Evolutionary conservation across 257 asterid species (phyloP).

Genomic region (Solanum lycopersicoides): DNA sequence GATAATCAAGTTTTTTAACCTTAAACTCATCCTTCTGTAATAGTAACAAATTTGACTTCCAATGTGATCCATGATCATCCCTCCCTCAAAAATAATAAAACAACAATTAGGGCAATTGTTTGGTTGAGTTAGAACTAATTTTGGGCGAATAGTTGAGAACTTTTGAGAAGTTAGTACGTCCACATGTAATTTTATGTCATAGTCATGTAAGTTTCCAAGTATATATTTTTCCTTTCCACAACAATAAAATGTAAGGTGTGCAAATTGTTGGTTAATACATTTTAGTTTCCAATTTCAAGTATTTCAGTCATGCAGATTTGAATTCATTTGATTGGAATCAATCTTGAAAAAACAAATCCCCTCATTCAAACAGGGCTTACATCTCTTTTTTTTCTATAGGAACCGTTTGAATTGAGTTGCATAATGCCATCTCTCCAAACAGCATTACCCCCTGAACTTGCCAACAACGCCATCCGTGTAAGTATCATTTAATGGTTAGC

Average conservation of each 20-base stretch:
- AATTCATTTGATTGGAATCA: neutral
- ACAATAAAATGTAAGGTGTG: neutral
- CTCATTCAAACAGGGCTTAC: neutral
- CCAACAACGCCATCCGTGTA: conserved; percentile 74
- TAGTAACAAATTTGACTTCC: neutral
- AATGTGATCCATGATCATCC: neutral
- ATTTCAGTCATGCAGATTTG: neutral
- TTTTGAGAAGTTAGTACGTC: neutral
- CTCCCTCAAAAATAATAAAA: neutral
- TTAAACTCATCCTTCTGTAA: neutral
- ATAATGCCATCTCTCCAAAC: conserved; percentile 82
- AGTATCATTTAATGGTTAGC: conserved; percentile 5
- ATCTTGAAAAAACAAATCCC: neutral
- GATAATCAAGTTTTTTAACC: neutral
- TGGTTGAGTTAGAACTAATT: neutral
- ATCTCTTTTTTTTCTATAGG: neutral
- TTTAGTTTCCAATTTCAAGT: neutral
- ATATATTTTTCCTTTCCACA: neutral
- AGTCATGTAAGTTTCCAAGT: neutral
- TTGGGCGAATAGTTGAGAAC: neutral
- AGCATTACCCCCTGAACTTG: conserved; percentile 94
- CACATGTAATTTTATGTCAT: neutral
- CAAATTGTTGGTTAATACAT: neutral
- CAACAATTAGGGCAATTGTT: neutral
- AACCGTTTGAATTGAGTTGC: neutral